Percentiles rank a stretch among this genome's conserved stretches.
These are phyloP conservation scores for Suillus occidentalis DNA, from an alignment of 768 basidiomycete species.

Conservation along the genomic window DNA sequence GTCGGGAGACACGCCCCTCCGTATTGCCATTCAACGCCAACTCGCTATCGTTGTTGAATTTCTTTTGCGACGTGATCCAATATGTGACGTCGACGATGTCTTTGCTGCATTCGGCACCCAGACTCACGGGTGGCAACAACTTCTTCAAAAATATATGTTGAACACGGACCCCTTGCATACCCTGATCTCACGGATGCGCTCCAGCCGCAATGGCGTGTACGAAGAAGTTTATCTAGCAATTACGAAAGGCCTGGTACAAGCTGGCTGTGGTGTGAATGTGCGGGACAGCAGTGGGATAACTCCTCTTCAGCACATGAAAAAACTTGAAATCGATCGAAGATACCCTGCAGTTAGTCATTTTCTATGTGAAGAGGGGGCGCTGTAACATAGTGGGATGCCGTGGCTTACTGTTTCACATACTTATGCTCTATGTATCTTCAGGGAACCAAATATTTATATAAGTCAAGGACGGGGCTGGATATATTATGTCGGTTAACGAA, in stretches of 20 bases:
- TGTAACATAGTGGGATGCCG: background rate
- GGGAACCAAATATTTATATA: background rate
- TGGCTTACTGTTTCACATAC: background rate
- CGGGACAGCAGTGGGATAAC: background rate
- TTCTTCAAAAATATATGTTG: conserved; percentile 1
- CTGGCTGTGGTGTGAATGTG: conserved; percentile 12
- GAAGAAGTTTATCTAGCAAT: conserved; percentile 6
- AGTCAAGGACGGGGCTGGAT: too few species aligned
- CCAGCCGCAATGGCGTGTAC: background rate
- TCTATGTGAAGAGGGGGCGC: background rate
- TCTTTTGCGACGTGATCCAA: background rate
- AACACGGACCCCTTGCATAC: background rate
- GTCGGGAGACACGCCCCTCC: background rate
- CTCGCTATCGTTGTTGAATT: background rate
- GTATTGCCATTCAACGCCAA: background rate
- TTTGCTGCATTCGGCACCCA: background rate
- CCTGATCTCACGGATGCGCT: background rate
- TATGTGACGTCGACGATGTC: background rate
- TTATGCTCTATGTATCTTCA: background rate
- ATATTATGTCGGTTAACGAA: background rate
- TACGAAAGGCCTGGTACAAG: background rate
- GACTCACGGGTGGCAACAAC: background rate
- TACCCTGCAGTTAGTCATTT: background rate
- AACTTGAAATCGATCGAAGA: background rate
- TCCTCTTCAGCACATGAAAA: conserved; percentile 7